Evolutionary conservation across 345 rosid species (phyloP).

Genomic region (Erodium maritimum): DNA sequence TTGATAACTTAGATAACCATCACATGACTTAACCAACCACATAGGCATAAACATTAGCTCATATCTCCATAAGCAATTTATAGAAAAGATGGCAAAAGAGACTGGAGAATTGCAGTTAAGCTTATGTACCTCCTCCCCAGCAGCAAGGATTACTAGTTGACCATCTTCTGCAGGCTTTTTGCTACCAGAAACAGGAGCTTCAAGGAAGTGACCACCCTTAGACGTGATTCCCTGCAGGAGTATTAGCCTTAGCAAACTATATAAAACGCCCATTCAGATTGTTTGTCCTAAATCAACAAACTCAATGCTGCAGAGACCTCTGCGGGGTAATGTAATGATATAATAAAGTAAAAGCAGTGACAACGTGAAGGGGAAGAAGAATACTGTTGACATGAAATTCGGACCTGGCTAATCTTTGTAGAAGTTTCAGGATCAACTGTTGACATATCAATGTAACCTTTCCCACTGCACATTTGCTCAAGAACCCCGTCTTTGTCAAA

Average conservation of each 20-base stretch:
- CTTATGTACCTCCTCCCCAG: conserved; percentile 71
- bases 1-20: not conserved
- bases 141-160: conserved; percentile 81
- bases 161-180: conserved; percentile 98
- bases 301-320: not conserved
- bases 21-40: not conserved
- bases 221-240: conserved; percentile 55
- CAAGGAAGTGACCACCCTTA: conserved; percentile 71
- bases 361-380: not conserved
- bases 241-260: not conserved
- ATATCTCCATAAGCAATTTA: too few relatives aligned
- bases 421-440: conserved; percentile 90
- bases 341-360: not conserved
- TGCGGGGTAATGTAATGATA: not conserved
- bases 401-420: conserved; percentile 57
- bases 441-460: conserved; percentile 89
- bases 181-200: conserved; percentile 97
- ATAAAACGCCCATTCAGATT: not conserved
- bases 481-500: conserved; percentile 77
- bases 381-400: not conserved
- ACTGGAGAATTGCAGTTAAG: not conserved
- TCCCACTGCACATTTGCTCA: conserved; percentile 53
- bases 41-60: not conserved
- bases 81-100: not conserved
- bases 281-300: not conserved